Percentiles rank a stretch among this genome's conserved stretches.
Conservation (phyloP, 768 basidiomycete genomes). For the Imleria badia region DNA sequence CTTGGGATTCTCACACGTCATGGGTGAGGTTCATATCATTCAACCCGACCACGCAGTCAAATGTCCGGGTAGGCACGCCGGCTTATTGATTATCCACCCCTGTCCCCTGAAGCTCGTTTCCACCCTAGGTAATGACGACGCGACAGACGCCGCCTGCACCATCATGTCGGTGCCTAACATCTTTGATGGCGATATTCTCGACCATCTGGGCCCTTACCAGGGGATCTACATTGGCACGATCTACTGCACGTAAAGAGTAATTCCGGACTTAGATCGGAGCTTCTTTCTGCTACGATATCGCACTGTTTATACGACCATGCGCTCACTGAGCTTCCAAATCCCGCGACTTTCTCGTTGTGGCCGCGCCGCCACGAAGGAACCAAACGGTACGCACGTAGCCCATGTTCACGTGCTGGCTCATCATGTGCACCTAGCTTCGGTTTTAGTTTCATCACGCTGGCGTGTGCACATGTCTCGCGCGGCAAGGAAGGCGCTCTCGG, state of each 20-base stretch:
- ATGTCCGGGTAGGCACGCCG: constrained; percentile 38
- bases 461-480: not conserved
- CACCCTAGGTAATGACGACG: constrained; percentile 51
- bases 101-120: not conserved
- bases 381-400: not conserved
- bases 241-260: constrained; percentile 30
- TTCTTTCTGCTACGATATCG: not conserved
- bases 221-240: constrained; percentile 57
- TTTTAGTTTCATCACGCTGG: not conserved
- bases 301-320: not conserved
- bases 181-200: constrained; percentile 43
- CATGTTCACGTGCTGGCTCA: constrained; percentile 2
- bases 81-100: not conserved
- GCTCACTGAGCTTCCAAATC: not conserved
- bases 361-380: not conserved
- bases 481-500: not conserved
- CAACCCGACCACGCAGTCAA: constrained; percentile 34
- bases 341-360: not conserved
- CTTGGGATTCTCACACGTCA: constrained; percentile 45
- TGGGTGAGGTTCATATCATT: constrained; percentile 46
- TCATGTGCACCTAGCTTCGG: not conserved
- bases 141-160: constrained; percentile 51
- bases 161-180: constrained; percentile 55
- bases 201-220: constrained; percentile 60
- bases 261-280: not conserved